These are phyloP conservation scores for Cladophialophora chaetospira DNA, from an alignment of 2,329 filamentous ascomycete genomes.

Conservation along the genomic window DNA sequence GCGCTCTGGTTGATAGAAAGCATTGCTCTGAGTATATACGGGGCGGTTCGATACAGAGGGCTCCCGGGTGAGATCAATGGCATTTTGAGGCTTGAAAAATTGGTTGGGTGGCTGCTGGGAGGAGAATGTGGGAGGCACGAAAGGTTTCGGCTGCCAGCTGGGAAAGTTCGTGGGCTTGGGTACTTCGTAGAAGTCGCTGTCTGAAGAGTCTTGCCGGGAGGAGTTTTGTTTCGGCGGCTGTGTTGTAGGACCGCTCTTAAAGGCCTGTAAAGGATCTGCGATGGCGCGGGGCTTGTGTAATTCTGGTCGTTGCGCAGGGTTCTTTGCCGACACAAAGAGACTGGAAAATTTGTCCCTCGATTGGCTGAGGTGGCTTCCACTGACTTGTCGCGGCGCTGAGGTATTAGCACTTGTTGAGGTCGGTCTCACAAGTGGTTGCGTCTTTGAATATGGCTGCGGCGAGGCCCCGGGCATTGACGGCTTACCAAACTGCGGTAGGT, in stretches of 20 bases:
- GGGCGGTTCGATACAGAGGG: slow-evolving; percentile 36
- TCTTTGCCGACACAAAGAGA: slow-evolving; percentile 31
- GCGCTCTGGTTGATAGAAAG: slow-evolving; percentile 45
- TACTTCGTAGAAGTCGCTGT: slow-evolving; percentile 47
- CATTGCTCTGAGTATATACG: slow-evolving; percentile 49
- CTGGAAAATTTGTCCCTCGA: slow-evolving; percentile 28
- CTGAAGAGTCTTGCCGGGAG: slow-evolving; percentile 6
- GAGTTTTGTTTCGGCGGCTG: slow-evolving; percentile 32
- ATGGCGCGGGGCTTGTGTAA: slow-evolving; percentile 26
- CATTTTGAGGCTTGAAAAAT: slow-evolving; percentile 47
- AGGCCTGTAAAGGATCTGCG: slow-evolving; percentile 26
- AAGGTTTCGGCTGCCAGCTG: slow-evolving; percentile 51
- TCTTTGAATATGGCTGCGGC: slow-evolving; percentile 47
- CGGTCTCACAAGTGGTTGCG: slow-evolving; percentile 50
- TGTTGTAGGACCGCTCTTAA: slow-evolving; percentile 30
- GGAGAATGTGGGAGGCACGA: slow-evolving; percentile 56
- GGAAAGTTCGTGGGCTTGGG: slow-evolving; percentile 51
- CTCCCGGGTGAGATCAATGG: slow-evolving; percentile 53
- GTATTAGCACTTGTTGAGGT: slow-evolving; percentile 25
- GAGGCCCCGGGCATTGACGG: slow-evolving; percentile 55
- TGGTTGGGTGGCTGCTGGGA: slow-evolving; percentile 44
- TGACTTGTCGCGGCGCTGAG: slow-evolving; percentile 22
- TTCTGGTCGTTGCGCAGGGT: slow-evolving; percentile 24
- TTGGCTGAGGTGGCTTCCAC: slow-evolving; percentile 23
- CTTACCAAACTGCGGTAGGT: slow-evolving; percentile 59